These are phyloP conservation scores for Paraconiothyrium sp. DNA, from an alignment of 2,329 filamentous ascomycete species.

Conservation along the genomic window DNA sequence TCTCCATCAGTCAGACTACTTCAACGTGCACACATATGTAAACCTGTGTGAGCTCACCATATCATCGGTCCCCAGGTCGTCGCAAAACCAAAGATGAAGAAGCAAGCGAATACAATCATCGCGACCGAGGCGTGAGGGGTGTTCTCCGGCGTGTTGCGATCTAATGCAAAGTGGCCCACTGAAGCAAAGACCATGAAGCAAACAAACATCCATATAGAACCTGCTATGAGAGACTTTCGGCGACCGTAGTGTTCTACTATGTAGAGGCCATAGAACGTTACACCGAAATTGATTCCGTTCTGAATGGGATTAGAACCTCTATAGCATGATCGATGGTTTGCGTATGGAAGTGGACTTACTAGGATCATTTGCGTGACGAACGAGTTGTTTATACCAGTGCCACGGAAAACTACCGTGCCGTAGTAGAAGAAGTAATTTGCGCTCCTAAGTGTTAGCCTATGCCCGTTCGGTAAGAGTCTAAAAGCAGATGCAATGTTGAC, in stretches of 20 bases:
- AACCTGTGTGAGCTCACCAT: constrained; percentile 56
- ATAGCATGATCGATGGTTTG: neutral
- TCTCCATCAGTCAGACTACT: neutral
- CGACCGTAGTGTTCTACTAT: constrained; percentile 58
- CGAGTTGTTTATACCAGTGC: constrained; percentile 52
- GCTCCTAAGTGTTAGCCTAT: constrained; percentile 20
- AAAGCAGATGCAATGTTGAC: neutral
- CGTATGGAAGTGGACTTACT: constrained; percentile 23
- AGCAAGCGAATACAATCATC: constrained; percentile 73
- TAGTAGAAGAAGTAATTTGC: constrained; percentile 72
- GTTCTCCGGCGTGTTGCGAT: constrained; percentile 40
- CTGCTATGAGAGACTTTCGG: constrained; percentile 55
- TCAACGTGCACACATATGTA: neutral
- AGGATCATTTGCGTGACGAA: constrained; percentile 59
- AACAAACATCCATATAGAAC: constrained; percentile 58
- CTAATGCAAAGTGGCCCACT: constrained; percentile 55
- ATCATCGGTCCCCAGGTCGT: constrained; percentile 73
- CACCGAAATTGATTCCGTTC: constrained; percentile 57
- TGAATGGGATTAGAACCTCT: constrained; percentile 16
- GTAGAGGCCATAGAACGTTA: constrained; percentile 56
- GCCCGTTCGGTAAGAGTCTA: neutral
- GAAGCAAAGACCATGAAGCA: constrained; percentile 67
- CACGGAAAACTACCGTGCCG: constrained; percentile 55
- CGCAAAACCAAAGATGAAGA: constrained; percentile 72
- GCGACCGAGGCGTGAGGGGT: constrained; percentile 54